Base-by-base conservation (phyloP, 2,329 filamentous ascomycete species). In the Diplodia scrobiculata region DNA sequence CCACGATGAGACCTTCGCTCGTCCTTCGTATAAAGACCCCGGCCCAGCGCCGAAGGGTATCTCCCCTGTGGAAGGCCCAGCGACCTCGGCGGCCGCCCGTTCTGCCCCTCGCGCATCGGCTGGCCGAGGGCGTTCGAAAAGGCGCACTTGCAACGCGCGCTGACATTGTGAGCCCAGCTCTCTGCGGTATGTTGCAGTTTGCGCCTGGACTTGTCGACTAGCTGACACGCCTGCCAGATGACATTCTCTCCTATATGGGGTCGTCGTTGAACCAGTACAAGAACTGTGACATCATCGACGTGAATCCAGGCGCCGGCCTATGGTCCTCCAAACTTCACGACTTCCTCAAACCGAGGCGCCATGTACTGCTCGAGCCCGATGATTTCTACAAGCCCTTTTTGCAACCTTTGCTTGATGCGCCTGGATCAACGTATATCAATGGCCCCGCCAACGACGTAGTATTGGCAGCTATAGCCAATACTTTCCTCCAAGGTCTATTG, bases 231-330 rank as follows among this genome's bases (percentile, higher is more conserved):
- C 25, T 32, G 36, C 13, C 66, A 88, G 90, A 92, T 73, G 88
- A 94, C 71, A 80, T 90, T 14, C 71, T 96, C 53, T 75, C 85
- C 6, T 91, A 91, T 68, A 79, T 96, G n/a, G 86, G 84, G 2
- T 84, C 85, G 0, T 87, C 87, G 2, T 83, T 98, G 19, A 79
- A 86, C 38, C 84, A 86, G 52, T 89, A 95, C 76, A 80, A 82
- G 59, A 91, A 91, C 64, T 92, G 93, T 78, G 92, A 96, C 72
- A 84, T 98, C 52, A 81, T 99, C 71, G 94, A 98, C 74, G 81
- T 97, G 66, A 91, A 93, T 75, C 94, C 94, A 0, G 92, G 92
- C 14, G 80, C 80, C 0, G 91, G 92, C 9, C 64, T 96, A 2
- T 95, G 90, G 86, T 96, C 93, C 38, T 81, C 82, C 32, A 91